Evolutionary conservation across 2,329 filamentous ascomycete genomes (phyloP).

Genomic region (Albifimbria verrucaria): DNA sequence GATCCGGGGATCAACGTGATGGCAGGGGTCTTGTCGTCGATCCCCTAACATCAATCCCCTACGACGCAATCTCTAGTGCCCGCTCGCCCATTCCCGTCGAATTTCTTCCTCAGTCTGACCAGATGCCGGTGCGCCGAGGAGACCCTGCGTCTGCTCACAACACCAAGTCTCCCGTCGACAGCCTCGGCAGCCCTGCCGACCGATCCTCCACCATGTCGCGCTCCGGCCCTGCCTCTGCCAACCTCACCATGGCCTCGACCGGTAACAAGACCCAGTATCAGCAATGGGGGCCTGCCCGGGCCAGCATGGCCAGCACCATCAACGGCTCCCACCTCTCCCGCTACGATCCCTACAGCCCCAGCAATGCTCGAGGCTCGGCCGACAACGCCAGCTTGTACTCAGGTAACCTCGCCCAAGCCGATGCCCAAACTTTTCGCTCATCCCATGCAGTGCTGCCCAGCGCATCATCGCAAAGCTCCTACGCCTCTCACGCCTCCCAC

Average conservation of each 20-base stretch:
- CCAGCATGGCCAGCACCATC: slow-evolving; percentile 50
- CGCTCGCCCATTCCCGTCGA: slow-evolving; percentile 71
- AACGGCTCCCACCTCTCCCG: slow-evolving; percentile 53
- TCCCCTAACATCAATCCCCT: slow-evolving; percentile 62
- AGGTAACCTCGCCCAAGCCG: slow-evolving; percentile 48
- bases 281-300: slow-evolving; percentile 63
- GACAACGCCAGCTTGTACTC: slow-evolving; percentile 56
- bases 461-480: slow-evolving; percentile 55
- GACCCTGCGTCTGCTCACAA: slow-evolving; percentile 52
- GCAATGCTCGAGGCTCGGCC: slow-evolving; percentile 53
- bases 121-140: slow-evolving; percentile 62
- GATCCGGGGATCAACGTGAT: slow-evolving; percentile 68
- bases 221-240: slow-evolving; percentile 53
- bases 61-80: slow-evolving; percentile 68
- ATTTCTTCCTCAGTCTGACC: slow-evolving; percentile 66
- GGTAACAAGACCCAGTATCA: slow-evolving; percentile 73
- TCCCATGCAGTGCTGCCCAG: slow-evolving; percentile 46
- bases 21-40: slow-evolving; percentile 71
- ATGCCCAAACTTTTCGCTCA: slow-evolving; percentile 29
- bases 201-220: slow-evolving; percentile 59
- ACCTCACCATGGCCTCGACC: slow-evolving; percentile 68
- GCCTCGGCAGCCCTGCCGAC: slow-evolving; percentile 54
- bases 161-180: slow-evolving; percentile 70
- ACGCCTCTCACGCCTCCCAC: slow-evolving; percentile 43
- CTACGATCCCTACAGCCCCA: slow-evolving; percentile 62